These are phyloP conservation scores for Chrysosphaeria jannelii DNA, from an alignment of 2,329 filamentous ascomycete genomes.

Conservation along the genomic window DNA sequence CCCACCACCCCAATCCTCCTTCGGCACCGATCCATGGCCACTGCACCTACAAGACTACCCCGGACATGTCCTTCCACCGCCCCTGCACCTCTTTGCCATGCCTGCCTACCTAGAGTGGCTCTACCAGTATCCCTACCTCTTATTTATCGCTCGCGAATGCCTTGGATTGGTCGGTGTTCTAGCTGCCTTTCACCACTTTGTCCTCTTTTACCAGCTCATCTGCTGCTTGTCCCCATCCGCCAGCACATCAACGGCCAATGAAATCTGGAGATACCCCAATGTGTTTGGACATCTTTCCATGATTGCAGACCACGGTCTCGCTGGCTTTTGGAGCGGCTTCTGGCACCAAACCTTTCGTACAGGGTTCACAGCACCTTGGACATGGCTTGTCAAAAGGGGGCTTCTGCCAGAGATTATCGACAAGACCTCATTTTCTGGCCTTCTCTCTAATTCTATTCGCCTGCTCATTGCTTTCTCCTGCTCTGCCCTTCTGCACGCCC, in stretches of 20 bases:
- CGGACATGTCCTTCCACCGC: conserved; percentile 6
- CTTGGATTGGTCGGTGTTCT: conserved; percentile 25
- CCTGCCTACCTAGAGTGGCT: conserved; percentile 10
- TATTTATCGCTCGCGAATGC: conserved; percentile 15
- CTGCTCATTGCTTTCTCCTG: conserved; percentile 26
- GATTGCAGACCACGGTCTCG: conserved; percentile 38
- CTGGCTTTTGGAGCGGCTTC: conserved; percentile 57
- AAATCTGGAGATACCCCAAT: conserved; percentile 22
- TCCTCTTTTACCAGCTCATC: conserved; percentile 13
- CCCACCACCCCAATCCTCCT: conserved; percentile 7
- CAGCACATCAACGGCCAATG: conserved; percentile 14
- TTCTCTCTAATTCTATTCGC: too few species aligned
- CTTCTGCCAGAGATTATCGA: conserved; percentile 12
- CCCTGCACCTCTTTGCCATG: conserved; percentile 10
- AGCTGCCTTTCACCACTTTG: conserved; percentile 26
- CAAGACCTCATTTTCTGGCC: too few species aligned
- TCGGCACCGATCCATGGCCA: conserved; percentile 5
- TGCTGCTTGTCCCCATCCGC: conserved; percentile 8
- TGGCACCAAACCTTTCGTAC: conserved; percentile 82
- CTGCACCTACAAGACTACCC: conserved; percentile 1
- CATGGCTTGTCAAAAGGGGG: conserved; percentile 13
- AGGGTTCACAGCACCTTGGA: conserved; percentile 30
- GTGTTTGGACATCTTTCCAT: conserved; percentile 22
- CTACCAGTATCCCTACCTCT: background rate
- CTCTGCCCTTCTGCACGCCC: conserved; percentile 38